Base-by-base conservation (phyloP, 768 basidiomycete species). In the Grammothele lineata region DNA sequence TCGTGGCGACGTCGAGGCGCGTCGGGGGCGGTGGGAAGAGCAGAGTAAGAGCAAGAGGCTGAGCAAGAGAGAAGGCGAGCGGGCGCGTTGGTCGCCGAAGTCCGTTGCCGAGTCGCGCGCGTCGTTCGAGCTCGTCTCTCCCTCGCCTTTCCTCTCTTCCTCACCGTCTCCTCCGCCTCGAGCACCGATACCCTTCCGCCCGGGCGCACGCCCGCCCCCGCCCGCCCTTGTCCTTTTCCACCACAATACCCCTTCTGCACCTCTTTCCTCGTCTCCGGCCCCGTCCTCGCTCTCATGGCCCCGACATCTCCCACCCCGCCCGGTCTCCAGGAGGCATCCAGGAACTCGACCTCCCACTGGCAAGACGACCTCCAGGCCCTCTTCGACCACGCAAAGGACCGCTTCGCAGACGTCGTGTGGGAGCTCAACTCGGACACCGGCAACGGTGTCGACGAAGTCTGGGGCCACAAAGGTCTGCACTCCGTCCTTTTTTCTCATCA, bases 361-460 rank as follows among this genome's bases (percentile, higher is more conserved):
- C 85, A 90, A 57, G 62, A 65, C n/a, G 85, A 97, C 69, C 76
- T 97, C 4, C 76, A 81, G 47, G 59, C 73, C 5, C 77, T 97
- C 33, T 94, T 92, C 65, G 75, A 76, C 54, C 74, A 83, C 43
- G 86, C 92, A n/a, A 87, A 87, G 66, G 89, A 94, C 51, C 76
- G 91, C 47, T 98, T 93, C 60, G 87, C 89, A n/a, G 95, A 98
- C 69, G 92, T 98, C 41, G 82, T 91, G n/a, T 98, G 95, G 94
- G 81, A 84, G 63, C 72, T 85, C 17, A 76, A 76, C 41, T 73
- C 74, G 50, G 70, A 66, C 44, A 59, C 67, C 40, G 75, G 76
- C 47, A 37, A 48, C 4, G 58, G 53, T 3, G 56, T 60, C 3
- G 81, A 78, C 14, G 72, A 75, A 40, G 82, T 96, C 22, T 96